Percentiles rank a stretch among this genome's conserved stretches.
Evolutionary conservation across 2,329 filamentous ascomycete species (phyloP).

Genomic region (Pseudogymnoascus sp.): DNA sequence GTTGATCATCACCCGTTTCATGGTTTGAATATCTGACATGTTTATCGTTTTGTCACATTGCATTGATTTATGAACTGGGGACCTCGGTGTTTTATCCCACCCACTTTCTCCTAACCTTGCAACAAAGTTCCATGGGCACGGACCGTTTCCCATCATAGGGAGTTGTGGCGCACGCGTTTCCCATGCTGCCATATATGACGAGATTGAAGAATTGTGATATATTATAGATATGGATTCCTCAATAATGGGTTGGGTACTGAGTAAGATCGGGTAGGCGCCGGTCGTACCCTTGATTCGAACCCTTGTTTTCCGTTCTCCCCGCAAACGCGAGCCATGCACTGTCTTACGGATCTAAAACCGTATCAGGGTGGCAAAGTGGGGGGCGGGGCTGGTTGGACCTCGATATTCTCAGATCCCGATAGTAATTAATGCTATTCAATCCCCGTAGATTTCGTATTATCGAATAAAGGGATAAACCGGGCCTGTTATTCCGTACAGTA

Average conservation of each 20-base stretch:
- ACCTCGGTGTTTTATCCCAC: background rate
- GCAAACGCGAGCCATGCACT: background rate
- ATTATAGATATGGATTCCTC: background rate
- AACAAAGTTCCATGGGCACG: background rate
- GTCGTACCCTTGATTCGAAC: background rate
- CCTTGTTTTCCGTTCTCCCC: conserved; percentile 5
- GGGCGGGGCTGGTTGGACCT: background rate
- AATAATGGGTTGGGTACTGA: background rate
- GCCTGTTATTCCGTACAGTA: background rate
- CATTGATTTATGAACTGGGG: background rate
- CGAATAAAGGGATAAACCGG: background rate
- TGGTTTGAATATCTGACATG: background rate
- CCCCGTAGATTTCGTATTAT: background rate
- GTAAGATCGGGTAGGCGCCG: background rate
- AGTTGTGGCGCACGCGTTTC: background rate
- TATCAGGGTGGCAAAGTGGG: conserved; percentile 3
- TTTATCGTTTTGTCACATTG: background rate
- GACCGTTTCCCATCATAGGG: background rate
- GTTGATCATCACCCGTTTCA: background rate
- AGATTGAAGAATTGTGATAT: background rate
- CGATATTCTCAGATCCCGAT: background rate
- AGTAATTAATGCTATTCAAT: background rate
- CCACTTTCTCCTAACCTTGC: background rate
- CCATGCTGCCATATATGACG: background rate
- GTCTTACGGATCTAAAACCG: conserved; percentile 1